Base-by-base conservation (phyloP, 345 rosid genomes). In the Raphanus sativus region DNA sequence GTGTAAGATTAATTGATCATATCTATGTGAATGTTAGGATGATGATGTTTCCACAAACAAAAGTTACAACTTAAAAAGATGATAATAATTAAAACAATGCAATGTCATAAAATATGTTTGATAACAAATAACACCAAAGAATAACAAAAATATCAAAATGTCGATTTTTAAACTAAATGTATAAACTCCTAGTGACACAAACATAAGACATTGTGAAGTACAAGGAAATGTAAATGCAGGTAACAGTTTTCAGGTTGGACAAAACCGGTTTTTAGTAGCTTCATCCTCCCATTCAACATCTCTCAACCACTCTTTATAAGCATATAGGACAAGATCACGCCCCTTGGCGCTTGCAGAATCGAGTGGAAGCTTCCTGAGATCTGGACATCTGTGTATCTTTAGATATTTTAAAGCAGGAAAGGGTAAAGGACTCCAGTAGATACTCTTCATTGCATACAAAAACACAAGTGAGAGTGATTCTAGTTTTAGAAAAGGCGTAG, bases 401-500 rank as follows among this genome's bases (percentile, higher is more conserved):
- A 54, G 26, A 54, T 54, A 6, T 54, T 54, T 54, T 3, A 54
- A 26, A 16, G 59, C 59, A 16, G 59, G 59, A 54, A 54, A 54
- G 16, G 59, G 59, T 54, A 54, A 54, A 54, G 59, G 26, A 16
- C 26, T 6, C 59, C 59, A 54, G 26, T 54, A 54, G 59, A 54
- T 54, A 7, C 59, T 54, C 59, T 54, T 54, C 25, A 54, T 26
- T 54, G 8, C 59, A 54, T 16, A 16, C 59, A 54, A 54, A 54
- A 54, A 54, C 8, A 17, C 24, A 6, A 54, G 74, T 4, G 7
- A 3, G 0, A 78, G 67, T 61, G 30, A 15, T 52, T 73, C 52
- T 8, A 82, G 84, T 45, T 71, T 69, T 11, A 63, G 55, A 56
- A 82, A 80, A 4, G 67, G 67, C 2, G 67, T 30, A 32, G 59